Percentiles rank a stretch among this genome's conserved stretches.
Conservation (phyloP, 768 basidiomycete species). For the Roridomyces roridus region DNA sequence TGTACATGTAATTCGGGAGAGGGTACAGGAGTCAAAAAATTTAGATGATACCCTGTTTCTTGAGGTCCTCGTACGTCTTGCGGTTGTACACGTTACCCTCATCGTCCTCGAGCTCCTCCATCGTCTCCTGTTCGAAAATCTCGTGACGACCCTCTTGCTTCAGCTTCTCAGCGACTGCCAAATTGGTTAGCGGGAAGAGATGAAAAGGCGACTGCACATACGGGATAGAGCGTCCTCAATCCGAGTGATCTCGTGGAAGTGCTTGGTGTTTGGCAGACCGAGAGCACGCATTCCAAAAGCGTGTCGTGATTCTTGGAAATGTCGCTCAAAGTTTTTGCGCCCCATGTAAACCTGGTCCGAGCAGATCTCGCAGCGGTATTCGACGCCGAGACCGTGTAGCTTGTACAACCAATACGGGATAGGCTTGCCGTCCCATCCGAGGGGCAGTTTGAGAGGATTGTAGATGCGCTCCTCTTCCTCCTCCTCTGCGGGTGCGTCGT, state of each 20-base stretch:
- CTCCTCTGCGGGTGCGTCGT: conserved; percentile 58
- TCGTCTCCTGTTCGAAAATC: conserved; percentile 90
- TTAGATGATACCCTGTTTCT: conserved; percentile 76
- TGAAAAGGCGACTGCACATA: conserved; percentile 48
- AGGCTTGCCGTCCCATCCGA: conserved; percentile 98
- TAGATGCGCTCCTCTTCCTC: conserved; percentile 97
- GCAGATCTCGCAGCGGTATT: conserved; percentile 97
- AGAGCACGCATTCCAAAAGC: conserved; percentile 98
- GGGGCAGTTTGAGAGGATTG: conserved; percentile 95
- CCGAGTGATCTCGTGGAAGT: conserved; percentile 98
- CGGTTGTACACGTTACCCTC: conserved; percentile 99
- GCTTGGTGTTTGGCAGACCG: conserved; percentile 96
- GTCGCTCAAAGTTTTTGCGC: conserved; percentile 94
- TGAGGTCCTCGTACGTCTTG: conserved; percentile 97
- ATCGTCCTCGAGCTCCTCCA: conserved; percentile 98
- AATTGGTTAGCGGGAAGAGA: neutral
- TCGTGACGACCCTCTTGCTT: conserved; percentile 97
- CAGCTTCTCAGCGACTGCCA: conserved; percentile 91
- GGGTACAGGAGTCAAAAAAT: neutral
- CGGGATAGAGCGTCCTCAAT: conserved; percentile 96
- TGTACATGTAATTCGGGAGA: conserved; percentile 3
- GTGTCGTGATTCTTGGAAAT: conserved; percentile 97
- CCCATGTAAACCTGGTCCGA: conserved; percentile 98
- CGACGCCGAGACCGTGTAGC: conserved; percentile 96
- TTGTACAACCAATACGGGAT: conserved; percentile 99